Evolutionary conservation across 768 basidiomycete species (phyloP).

Genomic region (Pisolithus tinctorius): DNA sequence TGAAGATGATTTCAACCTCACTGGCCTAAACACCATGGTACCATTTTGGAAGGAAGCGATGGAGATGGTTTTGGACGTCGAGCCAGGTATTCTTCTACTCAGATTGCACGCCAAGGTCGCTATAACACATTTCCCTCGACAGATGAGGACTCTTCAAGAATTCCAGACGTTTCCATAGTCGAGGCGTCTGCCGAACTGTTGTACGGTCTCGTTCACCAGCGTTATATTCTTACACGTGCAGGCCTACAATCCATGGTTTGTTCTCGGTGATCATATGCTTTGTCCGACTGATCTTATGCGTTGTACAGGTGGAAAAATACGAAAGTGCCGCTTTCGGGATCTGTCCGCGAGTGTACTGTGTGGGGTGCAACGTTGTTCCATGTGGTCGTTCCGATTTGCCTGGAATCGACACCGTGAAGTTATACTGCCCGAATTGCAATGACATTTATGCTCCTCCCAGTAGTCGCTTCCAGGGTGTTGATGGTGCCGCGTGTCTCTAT

Average conservation of each 20-base stretch:
- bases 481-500: conserved; percentile 48
- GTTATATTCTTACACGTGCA: conserved; percentile 91
- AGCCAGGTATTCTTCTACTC: conserved; percentile 68
- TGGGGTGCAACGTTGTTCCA: conserved; percentile 83
- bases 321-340: conserved; percentile 86
- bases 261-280: conserved; percentile 7
- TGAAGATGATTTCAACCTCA: conserved; percentile 98
- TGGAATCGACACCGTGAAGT: conserved; percentile 94
- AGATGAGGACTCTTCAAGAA: conserved; percentile 93
- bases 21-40: conserved; percentile 90
- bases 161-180: conserved; percentile 97
- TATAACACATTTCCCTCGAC: conserved; percentile 1
- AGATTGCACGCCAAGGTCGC: background rate
- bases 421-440: conserved; percentile 97
- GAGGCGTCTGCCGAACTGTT: conserved; percentile 96
- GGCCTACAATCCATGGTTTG: conserved; percentile 92
- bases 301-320: conserved; percentile 84
- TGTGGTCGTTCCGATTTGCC: conserved; percentile 95
- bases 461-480: conserved; percentile 91
- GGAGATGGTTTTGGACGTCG: conserved; percentile 99
- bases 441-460: conserved; percentile 95
- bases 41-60: conserved; percentile 99
- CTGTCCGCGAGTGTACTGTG: conserved; percentile 94
- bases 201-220: conserved; percentile 96
- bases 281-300: conserved; percentile 13